phyloP scores from a whole-genome alignment of 23 red algal genomes.

The Cyanidioschyzon merolae region DNA sequence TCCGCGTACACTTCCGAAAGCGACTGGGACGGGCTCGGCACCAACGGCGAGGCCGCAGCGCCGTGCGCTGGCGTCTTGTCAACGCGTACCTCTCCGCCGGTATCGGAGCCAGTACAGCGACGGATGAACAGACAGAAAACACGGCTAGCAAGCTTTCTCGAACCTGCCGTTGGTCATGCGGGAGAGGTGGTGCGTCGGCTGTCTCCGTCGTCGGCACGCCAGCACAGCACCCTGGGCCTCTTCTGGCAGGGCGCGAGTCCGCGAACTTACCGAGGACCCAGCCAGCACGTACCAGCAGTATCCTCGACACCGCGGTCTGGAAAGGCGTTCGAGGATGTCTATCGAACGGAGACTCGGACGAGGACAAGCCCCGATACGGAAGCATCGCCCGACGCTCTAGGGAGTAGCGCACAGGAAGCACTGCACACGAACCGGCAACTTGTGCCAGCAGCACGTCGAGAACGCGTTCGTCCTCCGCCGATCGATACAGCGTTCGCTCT shows the following conservation, averaged over 20 bases:
- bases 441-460: neutral
- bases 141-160: neutral
- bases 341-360: too few species aligned
- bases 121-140: neutral
- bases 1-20: neutral
- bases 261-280: neutral
- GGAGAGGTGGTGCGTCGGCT: neutral
- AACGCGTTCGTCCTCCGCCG: neutral
- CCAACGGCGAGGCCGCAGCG: neutral
- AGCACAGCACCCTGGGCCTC: neutral
- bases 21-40: neutral
- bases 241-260: neutral
- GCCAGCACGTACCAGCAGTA: too few species aligned
- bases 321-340: too few species aligned
- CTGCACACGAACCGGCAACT: too few species aligned
- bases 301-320: too few species aligned
- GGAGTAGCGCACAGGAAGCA: too few species aligned
- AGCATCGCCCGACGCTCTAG: too few species aligned
- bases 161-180: neutral
- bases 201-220: neutral
- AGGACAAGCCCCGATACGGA: too few species aligned
- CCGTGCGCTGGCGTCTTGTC: neutral
- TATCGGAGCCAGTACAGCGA: neutral
- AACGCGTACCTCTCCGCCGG: neutral
- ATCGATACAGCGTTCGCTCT: neutral